Percentiles rank a stretch among this genome's conserved stretches.
Evolutionary conservation across 2,329 filamentous ascomycete genomes (phyloP).

Genomic region (Mariannaea sp.): DNA sequence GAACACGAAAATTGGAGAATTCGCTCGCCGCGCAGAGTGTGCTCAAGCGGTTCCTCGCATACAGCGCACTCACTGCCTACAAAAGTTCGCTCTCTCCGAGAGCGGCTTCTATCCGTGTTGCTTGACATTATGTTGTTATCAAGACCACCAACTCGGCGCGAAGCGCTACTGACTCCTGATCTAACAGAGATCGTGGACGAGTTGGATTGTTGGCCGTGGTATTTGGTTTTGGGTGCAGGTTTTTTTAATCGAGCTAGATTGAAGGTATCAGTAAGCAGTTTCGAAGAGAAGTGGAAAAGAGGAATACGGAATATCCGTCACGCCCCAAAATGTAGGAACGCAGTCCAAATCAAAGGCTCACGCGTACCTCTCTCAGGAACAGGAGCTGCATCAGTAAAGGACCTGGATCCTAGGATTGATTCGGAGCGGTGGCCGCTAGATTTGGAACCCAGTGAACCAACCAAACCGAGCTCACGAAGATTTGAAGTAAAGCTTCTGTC

Average conservation of each 20-base stretch:
- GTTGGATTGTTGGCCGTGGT: constrained; percentile 37
- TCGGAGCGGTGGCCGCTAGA: constrained; percentile 33
- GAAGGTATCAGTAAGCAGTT: constrained; percentile 14
- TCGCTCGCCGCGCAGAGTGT: constrained; percentile 90
- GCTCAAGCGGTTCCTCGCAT: constrained; percentile 94
- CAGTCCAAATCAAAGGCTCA: not conserved
- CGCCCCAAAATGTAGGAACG: not conserved
- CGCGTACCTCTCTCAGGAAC: constrained; percentile 49
- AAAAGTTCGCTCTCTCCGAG: constrained; percentile 89
- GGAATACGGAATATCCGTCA: too few relatives aligned
- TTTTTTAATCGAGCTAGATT: constrained; percentile 37
- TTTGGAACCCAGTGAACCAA: constrained; percentile 34
- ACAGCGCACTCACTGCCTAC: constrained; percentile 94
- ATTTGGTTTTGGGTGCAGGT: constrained; percentile 33
- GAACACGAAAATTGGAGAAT: constrained; percentile 94
- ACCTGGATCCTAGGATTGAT: constrained; percentile 35
- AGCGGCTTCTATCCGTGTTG: constrained; percentile 72
- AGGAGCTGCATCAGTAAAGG: constrained; percentile 40
- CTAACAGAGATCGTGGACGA: constrained; percentile 43
- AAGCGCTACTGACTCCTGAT: constrained; percentile 40
- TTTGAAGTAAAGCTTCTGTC: constrained; percentile 34
- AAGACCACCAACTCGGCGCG: constrained; percentile 45
- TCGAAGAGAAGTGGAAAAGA: too few relatives aligned
- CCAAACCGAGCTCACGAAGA: constrained; percentile 39
- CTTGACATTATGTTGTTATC: constrained; percentile 52